Evolutionary conservation across 129 eudicot species (phyloP), one percentile per base, ranked within the genome.

Genomic region (Pseudognaphalium luteoalbum): DNA sequence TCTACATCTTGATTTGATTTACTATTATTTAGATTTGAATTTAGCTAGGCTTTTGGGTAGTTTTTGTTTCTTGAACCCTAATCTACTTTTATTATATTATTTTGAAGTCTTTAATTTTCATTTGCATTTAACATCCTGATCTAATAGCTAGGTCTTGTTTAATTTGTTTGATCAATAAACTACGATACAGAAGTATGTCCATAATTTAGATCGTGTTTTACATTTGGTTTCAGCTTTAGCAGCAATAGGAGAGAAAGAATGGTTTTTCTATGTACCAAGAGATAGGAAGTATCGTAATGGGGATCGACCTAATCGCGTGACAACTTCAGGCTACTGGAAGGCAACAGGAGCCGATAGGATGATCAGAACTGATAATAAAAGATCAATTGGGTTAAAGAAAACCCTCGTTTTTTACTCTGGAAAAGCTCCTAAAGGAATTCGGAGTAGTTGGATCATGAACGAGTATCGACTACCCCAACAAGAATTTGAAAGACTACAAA

Each of bases 311-410:
- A 93, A 93, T 47, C 87, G 98, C 0, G 98, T 93, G 70, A 93
- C 98, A 1, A 90, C 96, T 20, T 93, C 98, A 2, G 98, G 98
- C 3, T 93, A 93, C 50, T 93, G 98, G 98, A 93, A 93, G 62
- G 98, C 98, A 2, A 93, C 98, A 1, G 98, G 98, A 65, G 98
- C 98, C 12, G 98, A 93, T 71, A 83, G 98, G 68, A 90, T 90
- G 98, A 93, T 90, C 68, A 52, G 90, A 76, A 82, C 88, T 0
- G 93, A 93, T 66, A 84, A 77, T 29, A 70, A 30, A 32, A 68
- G 88, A 71, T 74, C 96, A 14, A 93, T 88, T 11, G 98, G 98
- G 35, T 83, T 93, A 69, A 93, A 93, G 85, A 93, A 93, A 74
- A 93, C 98, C 76, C 92, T 93, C 0, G 98, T 93, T 79, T 93